These are phyloP conservation scores for Davidsoniella eucalypti DNA, from an alignment of 2,329 filamentous ascomycete species.

Conservation along the genomic window DNA sequence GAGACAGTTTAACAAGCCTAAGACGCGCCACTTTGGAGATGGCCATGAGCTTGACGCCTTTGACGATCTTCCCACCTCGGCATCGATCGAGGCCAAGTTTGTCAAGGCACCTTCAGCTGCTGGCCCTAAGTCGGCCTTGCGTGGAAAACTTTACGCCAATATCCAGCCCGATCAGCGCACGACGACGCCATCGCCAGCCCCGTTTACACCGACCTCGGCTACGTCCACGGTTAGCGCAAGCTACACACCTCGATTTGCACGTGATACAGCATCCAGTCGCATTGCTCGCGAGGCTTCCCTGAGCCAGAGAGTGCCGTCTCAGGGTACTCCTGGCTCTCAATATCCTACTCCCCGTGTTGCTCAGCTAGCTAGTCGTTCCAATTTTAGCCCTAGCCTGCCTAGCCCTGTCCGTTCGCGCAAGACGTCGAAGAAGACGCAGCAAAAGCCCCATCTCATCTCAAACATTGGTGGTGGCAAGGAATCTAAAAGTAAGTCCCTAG, in stretches of 20 bases:
- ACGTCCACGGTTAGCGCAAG: conserved; percentile 23
- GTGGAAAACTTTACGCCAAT: conserved; percentile 41
- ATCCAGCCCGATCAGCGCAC: conserved; percentile 34
- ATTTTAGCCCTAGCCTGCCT: conserved; percentile 29
- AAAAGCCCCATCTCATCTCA: conserved; percentile 77
- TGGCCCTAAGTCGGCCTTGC: conserved; percentile 46
- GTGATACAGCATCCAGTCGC: conserved; percentile 48
- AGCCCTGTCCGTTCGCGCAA: conserved; percentile 37
- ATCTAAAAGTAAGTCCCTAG: conserved; percentile 46
- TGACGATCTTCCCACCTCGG: conserved; percentile 85
- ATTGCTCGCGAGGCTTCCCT: conserved; percentile 46
- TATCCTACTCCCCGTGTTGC: conserved; percentile 37
- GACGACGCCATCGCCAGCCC: conserved; percentile 35
- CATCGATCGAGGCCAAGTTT: conserved; percentile 63
- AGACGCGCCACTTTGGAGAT: conserved; percentile 53
- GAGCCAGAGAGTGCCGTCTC: conserved; percentile 40
- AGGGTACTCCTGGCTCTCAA: conserved; percentile 30
- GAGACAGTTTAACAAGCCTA: conserved; percentile 15
- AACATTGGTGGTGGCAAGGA: conserved; percentile 61
- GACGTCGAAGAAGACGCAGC: conserved; percentile 39
- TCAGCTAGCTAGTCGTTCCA: conserved; percentile 34
- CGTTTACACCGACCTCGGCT: conserved; percentile 44
- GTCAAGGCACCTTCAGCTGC: conserved; percentile 61
- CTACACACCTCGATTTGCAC: conserved; percentile 43
- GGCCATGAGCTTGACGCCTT: conserved; percentile 85